Percentiles rank a stretch among this genome's conserved stretches.
Evolutionary conservation across 2,329 filamentous ascomycete species (phyloP).

Genomic region (Cercospora sp.): DNA sequence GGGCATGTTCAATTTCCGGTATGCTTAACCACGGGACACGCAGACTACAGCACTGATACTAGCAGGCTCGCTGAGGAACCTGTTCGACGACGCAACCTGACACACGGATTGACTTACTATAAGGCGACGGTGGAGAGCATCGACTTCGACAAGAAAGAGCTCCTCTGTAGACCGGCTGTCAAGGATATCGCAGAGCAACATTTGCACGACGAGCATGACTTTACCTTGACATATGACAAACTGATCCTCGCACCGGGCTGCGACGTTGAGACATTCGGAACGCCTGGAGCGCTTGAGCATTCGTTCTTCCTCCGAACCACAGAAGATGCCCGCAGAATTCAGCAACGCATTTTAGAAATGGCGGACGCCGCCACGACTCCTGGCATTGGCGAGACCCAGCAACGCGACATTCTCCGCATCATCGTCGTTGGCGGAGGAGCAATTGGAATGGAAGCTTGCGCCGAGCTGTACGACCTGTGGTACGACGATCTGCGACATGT

Average conservation of each 20-base stretch:
- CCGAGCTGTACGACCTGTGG: conserved; percentile 48
- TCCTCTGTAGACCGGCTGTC: conserved; percentile 41
- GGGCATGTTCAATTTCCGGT: conserved; percentile 46
- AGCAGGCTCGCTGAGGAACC: conserved; percentile 46
- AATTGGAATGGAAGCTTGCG: conserved; percentile 47
- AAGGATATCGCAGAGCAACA: conserved; percentile 34
- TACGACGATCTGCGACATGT: conserved; percentile 42
- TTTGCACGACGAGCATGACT: conserved; percentile 35
- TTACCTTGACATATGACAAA: conserved; percentile 46
- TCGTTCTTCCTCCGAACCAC: conserved; percentile 43
- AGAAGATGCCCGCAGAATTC: conserved; percentile 40
- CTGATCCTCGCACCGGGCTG: conserved; percentile 48
- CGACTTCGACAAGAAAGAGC: conserved; percentile 39
- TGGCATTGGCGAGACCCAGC: conserved; percentile 31
- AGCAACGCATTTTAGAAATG: conserved; percentile 41
- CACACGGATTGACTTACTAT: conserved; percentile 31
- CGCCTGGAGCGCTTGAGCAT: conserved; percentile 43
- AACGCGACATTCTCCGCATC: conserved; percentile 41
- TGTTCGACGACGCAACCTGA: conserved; percentile 39
- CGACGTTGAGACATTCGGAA: conserved; percentile 44
- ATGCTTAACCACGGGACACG: not conserved
- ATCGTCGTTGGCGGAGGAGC: conserved; percentile 47
- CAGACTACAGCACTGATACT: not conserved
- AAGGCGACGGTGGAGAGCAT: conserved; percentile 45
- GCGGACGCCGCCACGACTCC: conserved; percentile 42